Conservation (phyloP, 2,329 filamentous ascomycete genomes). For the Ophidiomyces ophidiicola region DNA sequence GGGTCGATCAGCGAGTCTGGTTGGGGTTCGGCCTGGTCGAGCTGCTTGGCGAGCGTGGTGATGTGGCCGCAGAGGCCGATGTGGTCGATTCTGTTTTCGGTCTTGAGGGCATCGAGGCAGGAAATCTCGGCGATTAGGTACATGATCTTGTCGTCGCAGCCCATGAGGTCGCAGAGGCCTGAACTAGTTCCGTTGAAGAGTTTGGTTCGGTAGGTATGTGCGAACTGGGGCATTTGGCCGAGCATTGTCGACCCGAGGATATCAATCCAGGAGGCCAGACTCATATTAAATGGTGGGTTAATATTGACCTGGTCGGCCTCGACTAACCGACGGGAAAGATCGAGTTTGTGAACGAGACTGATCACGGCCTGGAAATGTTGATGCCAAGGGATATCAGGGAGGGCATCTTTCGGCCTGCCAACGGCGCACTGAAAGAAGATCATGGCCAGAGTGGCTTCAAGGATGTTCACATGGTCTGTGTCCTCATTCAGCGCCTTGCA, state of each 20-base stretch:
- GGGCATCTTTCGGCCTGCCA: slow-evolving; percentile 67
- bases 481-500: slow-evolving; percentile 69
- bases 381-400: slow-evolving; percentile 91
- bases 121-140: slow-evolving; percentile 96
- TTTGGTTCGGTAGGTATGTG: slow-evolving; percentile 91
- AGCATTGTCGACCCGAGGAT: slow-evolving; percentile 91
- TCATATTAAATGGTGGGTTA: slow-evolving; percentile 87
- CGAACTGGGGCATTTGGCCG: slow-evolving; percentile 72
- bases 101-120: slow-evolving; percentile 81
- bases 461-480: slow-evolving; percentile 69
- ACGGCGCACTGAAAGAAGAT: slow-evolving; percentile 93
- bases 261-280: slow-evolving; percentile 78
- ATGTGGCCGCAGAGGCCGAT: slow-evolving; percentile 82
- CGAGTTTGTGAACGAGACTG: slow-evolving; percentile 71
- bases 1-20: slow-evolving; percentile 49
- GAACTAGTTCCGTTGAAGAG: slow-evolving; percentile 55
- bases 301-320: slow-evolving; percentile 46
- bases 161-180: slow-evolving; percentile 86
- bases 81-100: slow-evolving; percentile 64
- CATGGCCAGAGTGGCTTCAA: slow-evolving; percentile 82
- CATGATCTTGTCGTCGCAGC: slow-evolving; percentile 94
- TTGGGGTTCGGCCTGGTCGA: slow-evolving; percentile 64
- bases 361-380: slow-evolving; percentile 90
- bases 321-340: slow-evolving; percentile 58
- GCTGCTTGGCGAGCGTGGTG: slow-evolving; percentile 71